A percentile compares a stretch with the other conserved stretches of the same genome.
Evolutionary conservation across 257 asterid genomes (phyloP).

Genomic region (Primulina huaijiensis): DNA sequence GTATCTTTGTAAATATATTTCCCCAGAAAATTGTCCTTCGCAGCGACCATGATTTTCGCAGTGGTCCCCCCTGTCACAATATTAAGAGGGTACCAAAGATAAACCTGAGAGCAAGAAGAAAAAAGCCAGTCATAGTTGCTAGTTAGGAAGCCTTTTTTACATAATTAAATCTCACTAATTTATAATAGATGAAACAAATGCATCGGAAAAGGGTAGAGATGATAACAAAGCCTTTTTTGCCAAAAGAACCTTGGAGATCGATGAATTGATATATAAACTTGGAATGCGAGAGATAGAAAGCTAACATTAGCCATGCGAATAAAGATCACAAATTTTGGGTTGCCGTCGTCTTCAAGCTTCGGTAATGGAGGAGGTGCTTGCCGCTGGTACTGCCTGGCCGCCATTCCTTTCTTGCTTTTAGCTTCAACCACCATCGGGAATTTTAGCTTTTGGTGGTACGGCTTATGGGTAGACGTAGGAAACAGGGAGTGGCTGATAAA

Average conservation of each 20-base stretch:
- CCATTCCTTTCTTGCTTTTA: conserved; percentile 90
- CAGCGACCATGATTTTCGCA: conserved; percentile 94
- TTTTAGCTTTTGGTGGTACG: conserved; percentile 19
- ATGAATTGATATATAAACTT: too few species aligned
- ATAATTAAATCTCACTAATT: too few species aligned
- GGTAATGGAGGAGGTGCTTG: conserved; percentile 71
- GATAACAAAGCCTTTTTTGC: too few species aligned
- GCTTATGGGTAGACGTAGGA: conserved; percentile 36
- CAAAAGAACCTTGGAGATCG: too few species aligned
- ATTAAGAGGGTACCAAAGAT: conserved; percentile 94
- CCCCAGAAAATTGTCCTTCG: conserved; percentile 88
- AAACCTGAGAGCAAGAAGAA: conserved; percentile 53
- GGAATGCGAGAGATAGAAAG: not conserved
- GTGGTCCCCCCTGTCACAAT: conserved; percentile 94
- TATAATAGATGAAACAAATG: too few species aligned
- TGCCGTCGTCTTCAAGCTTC: conserved; percentile 95
- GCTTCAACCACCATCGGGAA: conserved; percentile 59
- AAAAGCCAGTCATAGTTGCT: conserved; percentile 15
- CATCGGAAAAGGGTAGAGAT: too few species aligned
- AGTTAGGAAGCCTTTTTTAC: not conserved
- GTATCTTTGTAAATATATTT: conserved; percentile 95
- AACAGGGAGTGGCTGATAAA: conserved; percentile 43
- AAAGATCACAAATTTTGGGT: conserved; percentile 87
- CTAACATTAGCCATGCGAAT: conserved; percentile 84
- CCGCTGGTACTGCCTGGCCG: conserved; percentile 64